phyloP scores from a whole-genome alignment of 163 green algal species.

The Volvox carteri region DNA sequence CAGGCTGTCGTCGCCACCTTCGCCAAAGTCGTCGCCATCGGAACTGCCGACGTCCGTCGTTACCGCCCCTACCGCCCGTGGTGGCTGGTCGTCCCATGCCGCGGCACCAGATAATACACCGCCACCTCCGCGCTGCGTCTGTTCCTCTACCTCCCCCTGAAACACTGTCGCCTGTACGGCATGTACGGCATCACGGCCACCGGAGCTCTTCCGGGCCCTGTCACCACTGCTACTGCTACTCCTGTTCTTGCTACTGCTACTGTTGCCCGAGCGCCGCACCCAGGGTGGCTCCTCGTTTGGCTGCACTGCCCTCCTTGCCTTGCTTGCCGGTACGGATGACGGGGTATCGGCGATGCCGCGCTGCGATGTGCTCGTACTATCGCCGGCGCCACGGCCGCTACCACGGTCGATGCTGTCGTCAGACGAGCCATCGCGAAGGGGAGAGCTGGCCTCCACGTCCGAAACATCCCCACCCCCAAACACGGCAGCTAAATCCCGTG shows the following conservation, averaged over 20 bases:
- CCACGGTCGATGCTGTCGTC: not conserved
- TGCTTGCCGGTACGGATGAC: not conserved
- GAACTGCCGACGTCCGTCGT: too few species aligned
- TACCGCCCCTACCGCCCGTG: not conserved
- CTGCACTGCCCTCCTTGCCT: not conserved
- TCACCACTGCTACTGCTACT: not conserved
- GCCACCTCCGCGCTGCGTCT: too few species aligned
- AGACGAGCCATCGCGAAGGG: too few species aligned
- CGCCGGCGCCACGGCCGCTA: not conserved
- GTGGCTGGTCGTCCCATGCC: not conserved
- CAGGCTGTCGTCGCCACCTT: not conserved
- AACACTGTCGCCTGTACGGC: not conserved
- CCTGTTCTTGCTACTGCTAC: not conserved
- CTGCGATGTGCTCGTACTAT: not conserved
- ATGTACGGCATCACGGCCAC: not conserved
- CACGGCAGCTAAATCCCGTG: too few species aligned
- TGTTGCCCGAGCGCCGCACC: not conserved
- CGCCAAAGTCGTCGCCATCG: not conserved
- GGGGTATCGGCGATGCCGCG: not conserved
- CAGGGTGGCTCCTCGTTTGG: not conserved
- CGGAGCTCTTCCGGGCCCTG: not conserved
- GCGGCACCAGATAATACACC: too few species aligned
- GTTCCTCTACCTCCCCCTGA: not conserved
- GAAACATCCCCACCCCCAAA: not conserved
- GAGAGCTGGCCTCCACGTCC: not conserved